phyloP scores from a whole-genome alignment of 495 filamentous ascomycete species.

The Aspergillus hancockii region DNA sequence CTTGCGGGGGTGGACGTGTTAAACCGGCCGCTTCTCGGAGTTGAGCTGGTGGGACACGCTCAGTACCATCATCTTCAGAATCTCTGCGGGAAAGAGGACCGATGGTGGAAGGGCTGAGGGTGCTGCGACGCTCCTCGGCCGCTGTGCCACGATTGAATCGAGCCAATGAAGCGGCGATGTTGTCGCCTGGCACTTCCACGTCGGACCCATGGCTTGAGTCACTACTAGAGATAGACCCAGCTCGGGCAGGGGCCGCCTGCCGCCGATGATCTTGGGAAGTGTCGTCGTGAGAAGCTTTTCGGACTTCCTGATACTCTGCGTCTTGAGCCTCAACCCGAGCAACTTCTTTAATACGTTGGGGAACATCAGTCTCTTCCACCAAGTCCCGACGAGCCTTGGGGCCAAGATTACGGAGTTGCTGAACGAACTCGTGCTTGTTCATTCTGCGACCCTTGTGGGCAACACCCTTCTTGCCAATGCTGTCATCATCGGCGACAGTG shows the following conservation, averaged over 20 bases:
- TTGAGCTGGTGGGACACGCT: constrained; percentile 50
- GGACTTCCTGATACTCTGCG: constrained; percentile 31
- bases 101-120: constrained; percentile 32
- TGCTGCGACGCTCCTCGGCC: constrained; percentile 52
- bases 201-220: constrained; percentile 33
- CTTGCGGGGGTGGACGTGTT: constrained; percentile 22
- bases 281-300: constrained; percentile 13
- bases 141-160: constrained; percentile 43
- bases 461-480: constrained; percentile 33
- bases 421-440: constrained; percentile 90
- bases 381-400: constrained; percentile 70
- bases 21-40: constrained; percentile 41
- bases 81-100: constrained; percentile 43
- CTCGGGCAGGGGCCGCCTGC: background rate
- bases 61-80: constrained; percentile 61
- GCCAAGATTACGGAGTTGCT: constrained; percentile 78
- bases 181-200: constrained; percentile 39
- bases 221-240: constrained; percentile 29
- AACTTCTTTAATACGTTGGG: constrained; percentile 58
- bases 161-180: constrained; percentile 47
- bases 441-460: constrained; percentile 65
- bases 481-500: constrained; percentile 59
- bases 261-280: background rate
- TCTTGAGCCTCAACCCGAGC: constrained; percentile 45
- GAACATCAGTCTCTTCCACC: constrained; percentile 67